Evolutionary conservation across 2,329 filamentous ascomycete species (phyloP), one percentile per base, ranked within the genome.

Genomic region (Botrytis pseudocinerea): DNA sequence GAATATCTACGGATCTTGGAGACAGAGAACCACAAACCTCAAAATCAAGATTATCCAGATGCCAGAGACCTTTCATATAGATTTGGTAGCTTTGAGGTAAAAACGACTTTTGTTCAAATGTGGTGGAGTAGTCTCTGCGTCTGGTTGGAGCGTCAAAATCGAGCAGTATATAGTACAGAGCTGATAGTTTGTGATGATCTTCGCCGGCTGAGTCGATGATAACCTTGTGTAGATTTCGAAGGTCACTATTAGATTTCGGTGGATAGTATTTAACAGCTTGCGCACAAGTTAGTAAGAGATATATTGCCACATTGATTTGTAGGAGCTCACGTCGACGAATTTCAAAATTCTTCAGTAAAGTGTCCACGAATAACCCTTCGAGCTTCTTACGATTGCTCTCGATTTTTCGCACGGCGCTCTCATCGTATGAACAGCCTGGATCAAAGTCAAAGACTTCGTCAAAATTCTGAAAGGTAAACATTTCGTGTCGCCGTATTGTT

Each of bases 141-240:
- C 75, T 73, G 2, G 78, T 80, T n/a, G 78, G 76, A 5, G 86
- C 85, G 32, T 85, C 85, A 79, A 92, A 88, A 81, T 97, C 93
- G 79, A 93, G 91, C 4, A 97, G 87, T 57, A 97, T 85, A 81
- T 97, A 97, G 85, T 93, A 97, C 76, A 97, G 85, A 65, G 96
- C 87, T 28, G 93, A 93, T 76, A 94, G 89, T 81, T 95, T 95
- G 83, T 95, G 91, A 81, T 95, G 92, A 71, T 89, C 86, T 12
- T 91, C 88, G 77, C 91, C 89, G 66, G 84, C 84, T 71, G 85
- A 88, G 40, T 89, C 86, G 80, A 90, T 87, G 76, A 97, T 90
- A 74, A 90, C 88, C 75, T 89, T 85, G 82, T 95, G 91, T 9
- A 97, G 86, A 57, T 89, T 87, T 77, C 89, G 88, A 44, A 97